phyloP scores from a whole-genome alignment of 2,329 filamentous ascomycete genomes.

The Colletotrichum truncatum region DNA sequence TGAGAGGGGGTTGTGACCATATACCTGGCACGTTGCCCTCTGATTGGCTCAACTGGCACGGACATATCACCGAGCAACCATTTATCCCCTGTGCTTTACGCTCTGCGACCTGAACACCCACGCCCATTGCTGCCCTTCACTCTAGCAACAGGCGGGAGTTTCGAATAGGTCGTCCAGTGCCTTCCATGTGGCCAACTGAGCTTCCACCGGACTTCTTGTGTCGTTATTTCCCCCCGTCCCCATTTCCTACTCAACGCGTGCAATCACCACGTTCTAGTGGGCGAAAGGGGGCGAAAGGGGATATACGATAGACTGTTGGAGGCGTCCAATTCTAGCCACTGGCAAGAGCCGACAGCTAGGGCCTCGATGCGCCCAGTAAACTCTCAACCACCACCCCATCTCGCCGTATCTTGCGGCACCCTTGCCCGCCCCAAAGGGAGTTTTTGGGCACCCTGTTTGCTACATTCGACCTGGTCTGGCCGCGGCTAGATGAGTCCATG shows the following conservation, averaged over 20 bases:
- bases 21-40: too few relatives aligned
- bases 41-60: too few relatives aligned
- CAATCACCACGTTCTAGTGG: neutral
- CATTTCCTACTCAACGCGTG: neutral
- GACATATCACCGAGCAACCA: too few relatives aligned
- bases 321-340: slow-evolving; percentile 11
- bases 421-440: neutral
- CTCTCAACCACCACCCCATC: slow-evolving; percentile 15
- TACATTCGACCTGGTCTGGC: neutral
- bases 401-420: neutral
- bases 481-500: slow-evolving; percentile 25
- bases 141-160: too few relatives aligned
- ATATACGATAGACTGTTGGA: neutral
- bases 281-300: neutral
- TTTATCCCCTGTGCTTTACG: too few relatives aligned
- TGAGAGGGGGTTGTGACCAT: too few relatives aligned
- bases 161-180: too few relatives aligned
- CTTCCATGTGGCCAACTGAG: too few relatives aligned
- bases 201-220: too few relatives aligned
- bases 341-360: slow-evolving; percentile 19
- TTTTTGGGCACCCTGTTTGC: too few relatives aligned
- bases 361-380: slow-evolving; percentile 23
- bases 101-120: too few relatives aligned
- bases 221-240: neutral
- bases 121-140: too few relatives aligned